A percentile compares a stretch with the other conserved stretches of the same genome.
Evolutionary conservation across 768 basidiomycete genomes (phyloP).

Genomic region (Pisolithus tinctorius): DNA sequence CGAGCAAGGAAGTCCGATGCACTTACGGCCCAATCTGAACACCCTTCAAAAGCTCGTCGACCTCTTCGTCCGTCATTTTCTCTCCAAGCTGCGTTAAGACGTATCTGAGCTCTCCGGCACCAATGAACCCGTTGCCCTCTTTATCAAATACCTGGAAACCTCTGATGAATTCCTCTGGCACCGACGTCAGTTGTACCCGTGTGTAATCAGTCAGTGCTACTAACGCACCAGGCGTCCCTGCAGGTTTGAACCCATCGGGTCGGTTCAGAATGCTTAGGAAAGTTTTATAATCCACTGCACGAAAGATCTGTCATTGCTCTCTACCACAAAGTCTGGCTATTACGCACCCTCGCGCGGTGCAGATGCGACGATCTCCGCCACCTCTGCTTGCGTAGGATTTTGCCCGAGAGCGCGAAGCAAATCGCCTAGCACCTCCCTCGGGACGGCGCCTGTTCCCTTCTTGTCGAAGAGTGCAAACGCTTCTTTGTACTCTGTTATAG

Average conservation of each 20-base stretch:
- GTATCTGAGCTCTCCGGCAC: constrained; percentile 61
- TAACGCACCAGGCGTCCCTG: constrained; percentile 80
- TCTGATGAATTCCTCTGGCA: constrained; percentile 95
- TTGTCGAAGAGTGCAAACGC: constrained; percentile 99
- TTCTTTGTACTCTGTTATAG: constrained; percentile 78
- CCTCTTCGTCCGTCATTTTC: constrained; percentile 97
- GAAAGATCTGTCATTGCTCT: background rate
- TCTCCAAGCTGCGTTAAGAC: constrained; percentile 95
- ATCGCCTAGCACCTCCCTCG: constrained; percentile 84
- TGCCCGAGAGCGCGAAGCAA: constrained; percentile 91
- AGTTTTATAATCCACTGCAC: constrained; percentile 82
- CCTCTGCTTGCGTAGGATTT: constrained; percentile 99
- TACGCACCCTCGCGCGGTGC: constrained; percentile 72
- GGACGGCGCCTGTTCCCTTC: constrained; percentile 85
- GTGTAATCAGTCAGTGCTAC: background rate
- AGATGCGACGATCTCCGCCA: constrained; percentile 65
- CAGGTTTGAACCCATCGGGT: constrained; percentile 95
- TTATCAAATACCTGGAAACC: constrained; percentile 98
- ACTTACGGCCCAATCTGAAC: constrained; percentile 86
- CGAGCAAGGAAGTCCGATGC: background rate
- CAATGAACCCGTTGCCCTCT: constrained; percentile 69
- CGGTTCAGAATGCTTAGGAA: constrained; percentile 90
- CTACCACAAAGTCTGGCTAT: background rate
- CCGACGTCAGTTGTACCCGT: background rate
- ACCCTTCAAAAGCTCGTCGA: constrained; percentile 95